Evolutionary conservation across 371 early-diverging fungal genomes (phyloP), one percentile per base, ranked within the genome.

Genomic region (Rhizopus sp.): DNA sequence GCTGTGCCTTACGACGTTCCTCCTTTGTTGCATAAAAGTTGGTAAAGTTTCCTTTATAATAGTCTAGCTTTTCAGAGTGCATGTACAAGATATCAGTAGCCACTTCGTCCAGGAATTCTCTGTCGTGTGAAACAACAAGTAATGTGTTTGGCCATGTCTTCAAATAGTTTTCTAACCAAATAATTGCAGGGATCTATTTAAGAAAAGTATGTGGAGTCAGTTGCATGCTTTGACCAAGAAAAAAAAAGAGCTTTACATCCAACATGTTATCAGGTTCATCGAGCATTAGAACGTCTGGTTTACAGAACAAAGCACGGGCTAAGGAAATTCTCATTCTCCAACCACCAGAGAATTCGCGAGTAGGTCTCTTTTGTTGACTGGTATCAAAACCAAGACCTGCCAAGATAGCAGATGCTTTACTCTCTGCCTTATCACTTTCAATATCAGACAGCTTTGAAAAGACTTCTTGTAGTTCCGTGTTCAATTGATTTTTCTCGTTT

Each of bases 191-290:
- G 42, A 90, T 90, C 70, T 70, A 61, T 7, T 15, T 16, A 40
- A 33, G 4, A 29, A 38, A 31, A 7, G 30, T n/a, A 41, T 30
- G 3, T 13, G 5, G 12, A 16, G n/a, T 45, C n/a, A 23, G 29
- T 51, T 35, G n/a, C 35, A 7, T 12, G 1, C 33, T 8, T 16
- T 23, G 23, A 23, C 2, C 23, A 23, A 23, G 23, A 23, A 23
- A 23, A 23, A 23, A 23, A 23, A 23, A 23, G 23, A 23, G 2
- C 50, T 67, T 57, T 69, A 64, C 73, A 84, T 92, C 92, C 85
- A 88, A 91, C 93, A 88, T 96, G 85, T 99, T 98, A 58, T 98
- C 98, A 61, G 99, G 98, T 90, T 99, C 99, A 77, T 99, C 99
- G 61, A 99, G 92, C 65, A 99, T 89, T 45, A 99, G 81, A 57